A percentile compares a stretch with the other conserved stretches of the same genome.
Conservation (phyloP, 2,329 filamentous ascomycete genomes). For the Coniella vitis region DNA sequence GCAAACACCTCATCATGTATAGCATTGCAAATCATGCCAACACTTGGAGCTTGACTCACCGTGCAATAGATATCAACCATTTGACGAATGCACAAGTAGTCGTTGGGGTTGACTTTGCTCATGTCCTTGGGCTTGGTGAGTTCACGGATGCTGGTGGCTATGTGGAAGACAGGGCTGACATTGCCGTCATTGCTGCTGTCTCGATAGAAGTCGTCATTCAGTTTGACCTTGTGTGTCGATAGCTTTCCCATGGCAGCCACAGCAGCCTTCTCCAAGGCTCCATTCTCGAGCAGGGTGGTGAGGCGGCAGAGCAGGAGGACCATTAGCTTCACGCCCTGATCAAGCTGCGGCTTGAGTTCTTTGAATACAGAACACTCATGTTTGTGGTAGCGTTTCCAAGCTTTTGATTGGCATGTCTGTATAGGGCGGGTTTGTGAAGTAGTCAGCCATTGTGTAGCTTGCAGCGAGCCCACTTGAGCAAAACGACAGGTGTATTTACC, state of each 20-base stretch:
- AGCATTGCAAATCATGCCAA: too few species aligned
- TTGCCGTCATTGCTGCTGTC: too few species aligned
- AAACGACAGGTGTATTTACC: constrained; percentile 14
- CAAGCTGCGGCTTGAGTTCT: background rate
- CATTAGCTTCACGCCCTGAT: constrained; percentile 15
- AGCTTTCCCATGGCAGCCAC: too few species aligned
- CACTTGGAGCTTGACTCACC: constrained; percentile 13
- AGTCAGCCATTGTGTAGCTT: background rate
- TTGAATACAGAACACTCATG: constrained; percentile 24
- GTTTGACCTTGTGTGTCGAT: too few species aligned
- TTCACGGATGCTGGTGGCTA: too few species aligned
- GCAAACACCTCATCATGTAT: background rate
- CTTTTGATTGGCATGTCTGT: constrained; percentile 24
- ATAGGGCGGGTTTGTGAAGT: background rate
- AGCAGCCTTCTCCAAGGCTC: too few species aligned
- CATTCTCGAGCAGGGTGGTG: constrained; percentile 21
- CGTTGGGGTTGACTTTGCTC: background rate
- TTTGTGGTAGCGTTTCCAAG: constrained; percentile 25
- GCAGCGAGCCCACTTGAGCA: too few species aligned
- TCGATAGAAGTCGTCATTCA: too few species aligned
- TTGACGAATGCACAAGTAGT: background rate
- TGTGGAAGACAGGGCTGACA: too few species aligned
- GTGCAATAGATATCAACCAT: constrained; percentile 17
- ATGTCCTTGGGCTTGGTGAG: too few species aligned
- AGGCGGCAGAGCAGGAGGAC: constrained; percentile 21